Conservation (phyloP, 352 stramenopile species). For the Globisporangium parvum region DNA sequence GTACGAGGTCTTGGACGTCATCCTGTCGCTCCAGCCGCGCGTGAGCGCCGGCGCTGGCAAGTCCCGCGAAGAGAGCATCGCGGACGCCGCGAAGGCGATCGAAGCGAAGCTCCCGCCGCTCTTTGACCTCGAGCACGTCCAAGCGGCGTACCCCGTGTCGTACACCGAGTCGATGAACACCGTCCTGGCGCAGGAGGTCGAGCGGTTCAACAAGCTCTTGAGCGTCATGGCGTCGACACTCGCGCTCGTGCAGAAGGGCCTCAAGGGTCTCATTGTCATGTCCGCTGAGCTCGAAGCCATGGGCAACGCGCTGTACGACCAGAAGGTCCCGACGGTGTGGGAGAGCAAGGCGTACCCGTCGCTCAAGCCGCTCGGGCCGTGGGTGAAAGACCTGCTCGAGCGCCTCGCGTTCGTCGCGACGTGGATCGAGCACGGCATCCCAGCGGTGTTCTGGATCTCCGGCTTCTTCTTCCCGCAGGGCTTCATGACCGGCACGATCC, state of each 20-base stretch:
- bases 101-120: slow-evolving; percentile 45
- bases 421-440: slow-evolving; percentile 76
- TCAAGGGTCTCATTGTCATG: slow-evolving; percentile 84
- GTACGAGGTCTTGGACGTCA: slow-evolving; percentile 85
- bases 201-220: slow-evolving; percentile 82
- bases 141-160: slow-evolving; percentile 80
- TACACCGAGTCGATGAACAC: slow-evolving; percentile 96
- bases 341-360: slow-evolving; percentile 88
- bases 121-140: slow-evolving; percentile 80
- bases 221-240: slow-evolving; percentile 60
- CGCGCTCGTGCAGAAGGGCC: slow-evolving; percentile 56
- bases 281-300: slow-evolving; percentile 82
- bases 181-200: slow-evolving; percentile 85
- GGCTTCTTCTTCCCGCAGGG: slow-evolving; percentile 92
- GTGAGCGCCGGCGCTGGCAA: slow-evolving; percentile 61
- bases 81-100: slow-evolving; percentile 64
- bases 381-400: slow-evolving; percentile 85
- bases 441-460: slow-evolving; percentile 85
- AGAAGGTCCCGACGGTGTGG: slow-evolving; percentile 87
- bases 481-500: slow-evolving; percentile 89
- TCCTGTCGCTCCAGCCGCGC: slow-evolving; percentile 70
- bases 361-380: slow-evolving; percentile 83
- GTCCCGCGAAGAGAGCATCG: slow-evolving; percentile 74
- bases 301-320: slow-evolving; percentile 82
- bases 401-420: slow-evolving; percentile 61